Evolutionary conservation across 805 yeast genomes (phyloP).

Genomic region (Candida krabiensis): DNA sequence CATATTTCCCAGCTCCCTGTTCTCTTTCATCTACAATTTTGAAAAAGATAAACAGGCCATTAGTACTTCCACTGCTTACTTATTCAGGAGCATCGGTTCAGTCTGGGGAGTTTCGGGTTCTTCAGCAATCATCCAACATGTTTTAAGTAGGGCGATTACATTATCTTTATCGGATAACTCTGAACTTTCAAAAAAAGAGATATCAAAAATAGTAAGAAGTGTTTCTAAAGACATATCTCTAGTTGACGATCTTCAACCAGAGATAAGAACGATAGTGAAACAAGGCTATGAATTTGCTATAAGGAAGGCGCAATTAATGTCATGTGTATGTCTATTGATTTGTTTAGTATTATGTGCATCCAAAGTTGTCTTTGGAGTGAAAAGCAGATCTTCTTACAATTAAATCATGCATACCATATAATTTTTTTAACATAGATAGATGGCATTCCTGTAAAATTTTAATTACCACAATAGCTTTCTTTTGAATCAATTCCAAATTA

Average conservation of each 20-base stretch:
- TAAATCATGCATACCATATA: too few species aligned
- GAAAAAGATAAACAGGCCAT: constrained; percentile 36
- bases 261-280: constrained; percentile 21
- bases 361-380: not conserved
- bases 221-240: constrained; percentile 27
- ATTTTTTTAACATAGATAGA: too few species aligned
- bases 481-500: too few species aligned
- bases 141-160: constrained; percentile 2
- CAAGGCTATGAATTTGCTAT: constrained; percentile 30
- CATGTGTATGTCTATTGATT: constrained; percentile 6
- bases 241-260: constrained; percentile 18
- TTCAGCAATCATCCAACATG: constrained; percentile 14
- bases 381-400: not conserved
- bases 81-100: constrained; percentile 40
- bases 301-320: constrained; percentile 25
- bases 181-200: constrained; percentile 14
- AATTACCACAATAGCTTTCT: too few species aligned
- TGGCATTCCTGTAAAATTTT: too few species aligned
- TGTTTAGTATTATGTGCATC: constrained; percentile 5
- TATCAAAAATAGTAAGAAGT: constrained; percentile 19
- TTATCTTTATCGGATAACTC: not conserved
- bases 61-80: constrained; percentile 39
- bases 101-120: constrained; percentile 40
- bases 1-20: constrained; percentile 37
- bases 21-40: constrained; percentile 37